These are phyloP conservation scores for Pythium utonaiense DNA, from an alignment of 352 stramenopile genomes.

Conservation along the genomic window DNA sequence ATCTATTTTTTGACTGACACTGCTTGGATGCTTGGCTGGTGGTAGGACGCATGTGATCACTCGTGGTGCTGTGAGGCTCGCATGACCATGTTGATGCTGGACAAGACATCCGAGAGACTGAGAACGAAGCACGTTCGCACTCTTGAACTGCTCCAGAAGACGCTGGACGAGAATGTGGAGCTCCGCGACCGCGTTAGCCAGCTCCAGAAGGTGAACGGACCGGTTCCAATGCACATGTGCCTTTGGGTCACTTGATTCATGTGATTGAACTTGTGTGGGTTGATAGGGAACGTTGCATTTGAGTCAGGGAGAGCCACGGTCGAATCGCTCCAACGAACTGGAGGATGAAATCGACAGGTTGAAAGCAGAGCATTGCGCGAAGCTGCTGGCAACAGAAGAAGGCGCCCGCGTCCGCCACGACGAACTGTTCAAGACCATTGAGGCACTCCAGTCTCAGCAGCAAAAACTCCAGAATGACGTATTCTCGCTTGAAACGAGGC, in stretches of 20 bases:
- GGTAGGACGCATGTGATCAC: not conserved
- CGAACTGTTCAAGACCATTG: constrained; percentile 28
- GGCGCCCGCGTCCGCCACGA: constrained; percentile 22
- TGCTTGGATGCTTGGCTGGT: too few species aligned
- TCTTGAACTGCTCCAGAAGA: constrained; percentile 76
- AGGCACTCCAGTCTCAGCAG: constrained; percentile 32
- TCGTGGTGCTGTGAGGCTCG: not conserved
- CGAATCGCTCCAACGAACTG: constrained; percentile 43
- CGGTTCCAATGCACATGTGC: too few species aligned
- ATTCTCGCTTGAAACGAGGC: constrained; percentile 39
- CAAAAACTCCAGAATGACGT: constrained; percentile 57
- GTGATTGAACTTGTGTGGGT: too few species aligned
- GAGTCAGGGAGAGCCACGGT: constrained; percentile 30
- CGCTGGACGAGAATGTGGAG: constrained; percentile 71
- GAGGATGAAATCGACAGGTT: constrained; percentile 60
- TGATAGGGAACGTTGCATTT: constrained; percentile 41
- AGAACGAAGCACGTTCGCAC: constrained; percentile 80
- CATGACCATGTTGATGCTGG: constrained; percentile 37
- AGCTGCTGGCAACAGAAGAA: constrained; percentile 39
- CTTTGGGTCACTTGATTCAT: too few species aligned
- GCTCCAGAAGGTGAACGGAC: constrained; percentile 48
- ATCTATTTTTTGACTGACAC: constrained; percentile 1
- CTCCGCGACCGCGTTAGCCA: constrained; percentile 43
- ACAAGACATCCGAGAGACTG: constrained; percentile 63
- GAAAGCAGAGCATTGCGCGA: constrained; percentile 38